phyloP scores from a whole-genome alignment of 2,329 filamentous ascomycete species.

The Xylaria polymorpha region DNA sequence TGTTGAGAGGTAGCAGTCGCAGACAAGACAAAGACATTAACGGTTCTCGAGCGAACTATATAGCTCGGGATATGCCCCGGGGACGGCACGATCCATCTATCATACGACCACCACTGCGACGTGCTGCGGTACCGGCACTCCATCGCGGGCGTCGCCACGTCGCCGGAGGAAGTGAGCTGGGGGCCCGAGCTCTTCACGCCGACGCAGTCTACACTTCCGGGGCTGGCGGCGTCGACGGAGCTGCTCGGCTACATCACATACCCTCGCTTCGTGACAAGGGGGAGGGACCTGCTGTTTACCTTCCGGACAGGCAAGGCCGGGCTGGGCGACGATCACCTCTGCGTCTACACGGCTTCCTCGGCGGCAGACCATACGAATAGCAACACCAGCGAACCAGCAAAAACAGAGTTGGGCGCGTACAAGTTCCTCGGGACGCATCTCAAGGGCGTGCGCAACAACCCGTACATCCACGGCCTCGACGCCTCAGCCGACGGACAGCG shows the following conservation, averaged over 20 bases:
- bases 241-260: constrained; percentile 59
- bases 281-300: constrained; percentile 56
- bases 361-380: not conserved
- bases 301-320: constrained; percentile 64
- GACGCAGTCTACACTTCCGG: constrained; percentile 53
- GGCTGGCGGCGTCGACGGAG: constrained; percentile 46
- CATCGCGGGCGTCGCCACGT: constrained; percentile 47
- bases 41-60: constrained; percentile 18
- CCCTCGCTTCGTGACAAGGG: constrained; percentile 59
- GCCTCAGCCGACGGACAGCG: constrained; percentile 44
- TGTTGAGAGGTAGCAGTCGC: not conserved
- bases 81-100: constrained; percentile 65
- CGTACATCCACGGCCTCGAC: constrained; percentile 63
- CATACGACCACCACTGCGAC: constrained; percentile 64
- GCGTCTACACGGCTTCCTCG: constrained; percentile 53
- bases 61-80: constrained; percentile 60
- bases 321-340: constrained; percentile 61
- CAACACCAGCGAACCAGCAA: not conserved
- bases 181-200: constrained; percentile 52
- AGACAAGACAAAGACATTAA: constrained; percentile 10
- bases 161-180: constrained; percentile 51
- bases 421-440: constrained; percentile 54
- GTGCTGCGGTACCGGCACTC: constrained; percentile 56
- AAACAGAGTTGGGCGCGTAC: constrained; percentile 50
- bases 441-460: constrained; percentile 65